Conservation (phyloP, 176 grass and related monocot genomes). For the Carex scoparia region DNA sequence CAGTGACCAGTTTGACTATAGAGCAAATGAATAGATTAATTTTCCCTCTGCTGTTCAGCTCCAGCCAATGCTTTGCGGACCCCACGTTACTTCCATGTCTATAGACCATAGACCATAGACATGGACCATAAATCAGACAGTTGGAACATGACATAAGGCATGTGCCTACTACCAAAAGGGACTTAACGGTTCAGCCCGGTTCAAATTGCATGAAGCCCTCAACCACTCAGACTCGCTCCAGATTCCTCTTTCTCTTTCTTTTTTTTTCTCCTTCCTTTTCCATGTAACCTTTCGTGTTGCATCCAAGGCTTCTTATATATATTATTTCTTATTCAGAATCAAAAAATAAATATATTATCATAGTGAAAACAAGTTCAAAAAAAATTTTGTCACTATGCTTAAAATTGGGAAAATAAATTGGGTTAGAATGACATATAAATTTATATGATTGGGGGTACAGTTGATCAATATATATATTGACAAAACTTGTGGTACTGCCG, state of each 20-base stretch:
- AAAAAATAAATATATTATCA: too few relatives aligned
- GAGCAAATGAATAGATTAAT: too few relatives aligned
- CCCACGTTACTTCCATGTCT: too few relatives aligned
- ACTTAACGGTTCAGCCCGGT: neutral
- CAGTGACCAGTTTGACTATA: too few relatives aligned
- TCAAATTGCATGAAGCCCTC: constrained; percentile 1
- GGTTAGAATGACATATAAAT: neutral
- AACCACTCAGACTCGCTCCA: neutral
- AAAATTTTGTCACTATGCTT: too few relatives aligned
- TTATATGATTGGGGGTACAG: neutral
- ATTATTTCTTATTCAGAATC: neutral
- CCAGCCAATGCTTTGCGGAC: too few relatives aligned
- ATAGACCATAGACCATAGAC: too few relatives aligned
- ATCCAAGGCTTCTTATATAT: neutral
- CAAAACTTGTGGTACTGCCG: neutral
- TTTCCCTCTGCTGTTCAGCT: too few relatives aligned
- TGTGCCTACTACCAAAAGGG: neutral
- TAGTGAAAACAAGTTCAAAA: too few relatives aligned
- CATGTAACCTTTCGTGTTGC: neutral
- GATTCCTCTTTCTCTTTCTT: neutral
- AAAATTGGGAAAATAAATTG: neutral
- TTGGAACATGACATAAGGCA: constrained; percentile 17
- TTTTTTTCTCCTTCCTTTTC: neutral
- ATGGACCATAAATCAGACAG: neutral
- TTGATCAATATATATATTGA: neutral